These are phyloP conservation scores for Oryza officinalis DNA, from an alignment of 176 grass and related monocot species.

Conservation along the genomic window DNA sequence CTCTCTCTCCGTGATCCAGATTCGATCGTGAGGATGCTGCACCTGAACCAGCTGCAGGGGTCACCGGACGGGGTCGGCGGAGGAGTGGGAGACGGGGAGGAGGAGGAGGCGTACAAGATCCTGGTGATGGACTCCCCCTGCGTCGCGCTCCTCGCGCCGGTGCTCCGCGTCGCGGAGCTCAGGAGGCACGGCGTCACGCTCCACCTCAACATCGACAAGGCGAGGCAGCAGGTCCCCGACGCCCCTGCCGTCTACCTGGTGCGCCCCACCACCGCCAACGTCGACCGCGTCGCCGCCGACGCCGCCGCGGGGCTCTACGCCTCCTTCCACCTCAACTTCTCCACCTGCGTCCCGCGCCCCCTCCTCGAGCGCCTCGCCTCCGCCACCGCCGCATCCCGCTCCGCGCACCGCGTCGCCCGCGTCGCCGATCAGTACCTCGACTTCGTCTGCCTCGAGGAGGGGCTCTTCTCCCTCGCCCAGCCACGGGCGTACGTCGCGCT, in stretches of 20 bases:
- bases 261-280: slow-evolving; percentile 68
- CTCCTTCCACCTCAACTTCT: slow-evolving; percentile 92
- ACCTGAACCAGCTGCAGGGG: background rate
- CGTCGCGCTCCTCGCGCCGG: slow-evolving; percentile 68
- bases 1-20: background rate
- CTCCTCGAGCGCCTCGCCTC: slow-evolving; percentile 75
- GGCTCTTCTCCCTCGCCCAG: slow-evolving; percentile 86
- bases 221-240: slow-evolving; percentile 61
- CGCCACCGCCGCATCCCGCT: slow-evolving; percentile 32
- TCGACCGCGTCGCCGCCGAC: slow-evolving; percentile 75
- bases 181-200: slow-evolving; percentile 64
- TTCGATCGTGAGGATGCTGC: background rate
- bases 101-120: slow-evolving; percentile 92
- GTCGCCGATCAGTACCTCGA: slow-evolving; percentile 90
- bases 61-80: background rate
- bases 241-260: slow-evolving; percentile 87
- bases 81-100: slow-evolving; percentile 34
- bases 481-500: slow-evolving; percentile 73
- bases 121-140: slow-evolving; percentile 87
- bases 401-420: slow-evolving; percentile 51
- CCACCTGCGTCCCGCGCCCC: slow-evolving; percentile 71
- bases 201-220: slow-evolving; percentile 1
- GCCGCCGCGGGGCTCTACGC: slow-evolving; percentile 77
- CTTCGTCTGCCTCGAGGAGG: slow-evolving; percentile 87
- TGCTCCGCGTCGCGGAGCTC: slow-evolving; percentile 75